Base-by-base conservation (phyloP, 345 rosid genomes). In the Salix suchowensis region DNA sequence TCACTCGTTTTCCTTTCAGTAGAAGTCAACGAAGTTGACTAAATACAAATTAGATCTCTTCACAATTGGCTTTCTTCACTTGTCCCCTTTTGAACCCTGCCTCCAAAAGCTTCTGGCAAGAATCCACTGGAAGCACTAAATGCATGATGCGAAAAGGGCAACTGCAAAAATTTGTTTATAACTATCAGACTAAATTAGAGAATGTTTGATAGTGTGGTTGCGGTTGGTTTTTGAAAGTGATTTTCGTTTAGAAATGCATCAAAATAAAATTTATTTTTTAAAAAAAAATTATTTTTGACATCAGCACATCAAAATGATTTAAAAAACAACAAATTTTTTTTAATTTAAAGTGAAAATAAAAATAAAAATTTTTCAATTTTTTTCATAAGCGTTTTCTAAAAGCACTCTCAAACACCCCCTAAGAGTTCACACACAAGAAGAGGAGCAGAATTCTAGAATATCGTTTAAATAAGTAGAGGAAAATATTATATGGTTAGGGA, bases 131-230 rank as follows among this genome's bases (percentile, higher is more conserved):
- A 4, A 39, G 40, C 65, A 23, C 11, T 26, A 8, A 50, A 23
- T 21, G 11, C n/a, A n/a, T n/a, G n/a, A n/a, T n/a, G n/a, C n/a
- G n/a, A n/a, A n/a, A n/a, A n/a, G n/a, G n/a, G n/a, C 50, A 75
- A 54, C 78, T 67, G 72, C 72, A 67, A 54, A 64, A 37, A 54
- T 39, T 75, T 67, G 18, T 73, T 64, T 28, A 2, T 10, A 74
- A 5, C 40, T 68, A 74, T 74, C 28, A 74, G 2, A 65, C 21
- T 21, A 23, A 16, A 32, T 30, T 2, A 32, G 34, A 0, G 34
- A 4, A 32, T 32, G 34, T 32, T 0, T 0, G 34, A 0, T 0
- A 4, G 0, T 4, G 5, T 32, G 34, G 1, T 32, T 32, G 0
- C 0, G 5, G 5, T 32, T 32, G 5, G 0, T 32, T 32, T 32